Base-by-base conservation (phyloP, 2,329 filamentous ascomycete genomes). In the Stylonectria norvegica region DNA sequence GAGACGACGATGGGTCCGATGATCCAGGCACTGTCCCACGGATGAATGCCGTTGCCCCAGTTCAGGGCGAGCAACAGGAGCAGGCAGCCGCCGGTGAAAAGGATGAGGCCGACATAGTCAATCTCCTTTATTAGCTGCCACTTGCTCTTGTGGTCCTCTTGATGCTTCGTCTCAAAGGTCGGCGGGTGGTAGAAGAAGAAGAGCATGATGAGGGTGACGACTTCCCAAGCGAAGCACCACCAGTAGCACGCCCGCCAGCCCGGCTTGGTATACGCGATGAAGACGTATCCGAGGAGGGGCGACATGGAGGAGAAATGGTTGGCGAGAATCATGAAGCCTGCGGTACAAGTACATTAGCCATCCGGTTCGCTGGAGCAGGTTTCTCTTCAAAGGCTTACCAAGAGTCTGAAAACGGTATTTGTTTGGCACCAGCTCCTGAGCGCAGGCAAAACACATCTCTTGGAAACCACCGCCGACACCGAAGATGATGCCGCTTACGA, bases 391-490 rank as follows among this genome's bases (percentile, higher is more conserved):
- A 1, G 10, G 22, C 32, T 17, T 29, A 49, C 47, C 40, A 3
- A 65, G 50, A 1, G 59, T 60, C 10, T 55, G 42, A 30, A 63
- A 59, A 11, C 63, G 57, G 30, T 57, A 59, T 37, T 55, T 58
- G 23, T 47, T 47, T 12, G 41, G 45, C 20, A 47, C 61, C 20
- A 66, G 58, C 45, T 66, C 65, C 45, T 63, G 48, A 5, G 52
- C 49, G 25, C 50, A 53, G 7, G 48, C 63, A 43, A 64, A 68
- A 4, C 59, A 55, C 64, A 66, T 66, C 42, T 69, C 65, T 20
- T 64, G 58, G 41, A 69, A 63, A 2, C 64, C 64, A 9, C 59
- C 61, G 2, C 64, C 64, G 10, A 59, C 53, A 9, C 65, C 64
- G 38, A 69, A 67, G 18, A 68, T 50, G 18, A 60, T 58, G 15